Evolutionary conservation across 1,284 basidiomycete genomes (phyloP).

Genomic region (Inonotus hispidus): DNA sequence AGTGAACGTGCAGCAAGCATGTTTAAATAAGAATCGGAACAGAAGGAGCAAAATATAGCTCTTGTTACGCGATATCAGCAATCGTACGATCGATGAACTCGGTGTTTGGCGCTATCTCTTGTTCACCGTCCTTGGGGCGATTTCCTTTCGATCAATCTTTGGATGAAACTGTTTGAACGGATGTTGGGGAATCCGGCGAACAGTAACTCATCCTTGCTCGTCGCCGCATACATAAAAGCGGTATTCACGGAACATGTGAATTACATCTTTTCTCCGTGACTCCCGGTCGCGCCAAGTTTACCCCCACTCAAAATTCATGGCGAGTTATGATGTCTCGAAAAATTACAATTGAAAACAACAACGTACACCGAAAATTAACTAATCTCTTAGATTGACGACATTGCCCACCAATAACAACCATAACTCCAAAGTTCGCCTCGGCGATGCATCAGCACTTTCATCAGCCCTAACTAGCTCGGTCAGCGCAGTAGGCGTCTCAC

Average conservation of each 20-base stretch:
- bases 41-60: slow-evolving; percentile 14
- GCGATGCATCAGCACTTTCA: slow-evolving; percentile 25
- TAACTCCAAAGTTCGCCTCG: slow-evolving; percentile 52
- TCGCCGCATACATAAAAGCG: slow-evolving; percentile 1
- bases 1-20: slow-evolving; percentile 31
- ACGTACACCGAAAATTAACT: slow-evolving; percentile 18
- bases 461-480: slow-evolving; percentile 57
- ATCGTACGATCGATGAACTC: slow-evolving; percentile 27
- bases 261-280: neutral
- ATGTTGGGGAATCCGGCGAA: neutral
- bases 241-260: slow-evolving; percentile 11
- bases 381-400: slow-evolving; percentile 44
- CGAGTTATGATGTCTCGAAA: neutral
- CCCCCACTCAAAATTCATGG: neutral
- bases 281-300: neutral
- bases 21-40: slow-evolving; percentile 20
- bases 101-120: neutral
- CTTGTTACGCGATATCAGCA: slow-evolving; percentile 17
- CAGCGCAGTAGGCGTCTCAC: slow-evolving; percentile 61
- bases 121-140: neutral
- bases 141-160: neutral
- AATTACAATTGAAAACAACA: neutral
- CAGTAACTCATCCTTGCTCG: neutral
- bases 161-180: neutral
- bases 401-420: slow-evolving; percentile 72